phyloP scores from a whole-genome alignment of 1,284 basidiomycete genomes.

The Ustilago trichophora region DNA sequence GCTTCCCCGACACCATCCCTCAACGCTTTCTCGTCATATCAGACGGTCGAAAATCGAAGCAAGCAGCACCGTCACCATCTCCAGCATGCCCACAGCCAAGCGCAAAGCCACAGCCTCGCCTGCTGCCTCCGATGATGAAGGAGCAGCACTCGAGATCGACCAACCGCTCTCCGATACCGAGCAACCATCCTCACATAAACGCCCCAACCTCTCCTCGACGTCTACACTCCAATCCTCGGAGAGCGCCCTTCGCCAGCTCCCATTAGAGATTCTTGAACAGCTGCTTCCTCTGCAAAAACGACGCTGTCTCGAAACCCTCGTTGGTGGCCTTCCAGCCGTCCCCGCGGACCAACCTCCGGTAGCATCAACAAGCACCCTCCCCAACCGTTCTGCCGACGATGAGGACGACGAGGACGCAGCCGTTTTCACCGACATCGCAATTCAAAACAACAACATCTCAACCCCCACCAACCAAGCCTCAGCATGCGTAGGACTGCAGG shows the following conservation, averaged over 20 bases:
- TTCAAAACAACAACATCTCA: not conserved
- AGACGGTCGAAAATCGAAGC: too few species aligned
- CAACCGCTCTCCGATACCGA: conserved; percentile 3
- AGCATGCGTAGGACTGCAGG: conserved; percentile 49
- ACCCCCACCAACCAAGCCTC: not conserved
- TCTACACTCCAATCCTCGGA: conserved; percentile 1
- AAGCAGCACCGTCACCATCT: not conserved
- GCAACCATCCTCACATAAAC: conserved; percentile 1
- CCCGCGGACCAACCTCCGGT: not conserved
- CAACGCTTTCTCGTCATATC: too few species aligned
- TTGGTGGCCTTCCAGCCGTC: conserved; percentile 17
- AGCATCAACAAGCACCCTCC: not conserved
- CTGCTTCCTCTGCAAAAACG: conserved; percentile 20
- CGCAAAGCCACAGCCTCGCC: conserved; percentile 19
- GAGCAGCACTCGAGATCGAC: conserved; percentile 10
- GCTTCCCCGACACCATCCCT: too few species aligned
- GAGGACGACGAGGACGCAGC: conserved; percentile 11
- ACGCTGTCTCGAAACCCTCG: conserved; percentile 21
- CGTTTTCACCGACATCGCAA: conserved; percentile 12
- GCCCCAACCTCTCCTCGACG: not conserved
- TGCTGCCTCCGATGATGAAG: conserved; percentile 5
- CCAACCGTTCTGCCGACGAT: not conserved
- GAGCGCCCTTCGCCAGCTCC: conserved; percentile 10
- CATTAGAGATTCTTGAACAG: conserved; percentile 4
- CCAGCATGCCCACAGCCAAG: conserved; percentile 11